Evolutionary conservation across 352 stramenopile genomes (phyloP), one percentile per base, ranked within the genome.

Genomic region (Phytophthora crassamura): DNA sequence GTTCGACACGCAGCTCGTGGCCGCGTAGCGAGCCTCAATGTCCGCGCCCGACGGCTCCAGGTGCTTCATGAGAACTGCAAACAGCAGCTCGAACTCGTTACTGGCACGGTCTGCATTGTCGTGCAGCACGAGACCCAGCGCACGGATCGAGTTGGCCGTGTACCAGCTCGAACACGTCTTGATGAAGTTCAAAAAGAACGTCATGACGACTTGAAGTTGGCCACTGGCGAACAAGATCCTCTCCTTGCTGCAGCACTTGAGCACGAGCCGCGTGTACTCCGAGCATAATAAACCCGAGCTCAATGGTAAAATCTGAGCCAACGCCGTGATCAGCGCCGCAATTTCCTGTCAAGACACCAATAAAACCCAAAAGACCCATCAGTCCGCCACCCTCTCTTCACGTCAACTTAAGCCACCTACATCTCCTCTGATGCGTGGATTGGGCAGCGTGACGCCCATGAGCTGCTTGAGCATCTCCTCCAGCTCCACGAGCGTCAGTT

Each of bases 1-100:
- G 45, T 87, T 90, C 16, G 86, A 89, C 28, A 94, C 81, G 58
- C 86, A 94, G 60, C 79, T 94, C n/a, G 88, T 96, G 4, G 88
- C 88, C 1, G 88, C 88, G 58, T 94, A 96, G 14, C 88, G 81
- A 11, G 88, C 88, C 64, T 94, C 88, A 45, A 92, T 91, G 52
- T 96, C 84, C 28, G 90, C 86, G 32, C 86, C 87, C 7, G 88
- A 74, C 1, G 88, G 84, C 48, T 94, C 83, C 59, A 96, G 65
- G 51, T 93, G 78, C 61, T 85, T 85, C 42, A 91, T 56, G 30
- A 93, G 53, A 4, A 93, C 82, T 0, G 72, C 73, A 66, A 94
- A 90, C 33, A 96, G 67, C 56, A 78, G 46, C 18, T 94, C 83
- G 22, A 91, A 84, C 43, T 89, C 70, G 18, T 67, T 61, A 3